phyloP scores from a whole-genome alignment of 2,329 filamentous ascomycete species.

The Diplodia mutila region DNA sequence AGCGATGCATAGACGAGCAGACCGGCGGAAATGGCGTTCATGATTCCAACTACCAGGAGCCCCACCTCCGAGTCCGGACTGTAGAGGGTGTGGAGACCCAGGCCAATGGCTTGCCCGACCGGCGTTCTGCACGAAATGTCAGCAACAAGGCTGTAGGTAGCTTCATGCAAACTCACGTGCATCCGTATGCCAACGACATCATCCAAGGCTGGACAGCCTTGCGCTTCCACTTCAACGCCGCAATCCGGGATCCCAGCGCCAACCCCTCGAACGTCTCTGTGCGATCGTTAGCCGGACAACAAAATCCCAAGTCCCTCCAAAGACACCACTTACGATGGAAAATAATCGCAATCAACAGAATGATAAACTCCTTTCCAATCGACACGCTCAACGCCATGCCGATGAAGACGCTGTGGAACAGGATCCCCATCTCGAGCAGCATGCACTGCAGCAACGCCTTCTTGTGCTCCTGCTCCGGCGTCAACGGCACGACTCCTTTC shows the following conservation, averaged over 20 bases:
- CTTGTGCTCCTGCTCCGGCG: constrained; percentile 40
- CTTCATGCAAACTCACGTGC: constrained; percentile 34
- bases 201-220: constrained; percentile 58
- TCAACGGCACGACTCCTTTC: constrained; percentile 48
- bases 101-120: constrained; percentile 79
- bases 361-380: constrained; percentile 64
- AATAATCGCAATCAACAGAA: constrained; percentile 69
- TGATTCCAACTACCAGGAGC: constrained; percentile 80
- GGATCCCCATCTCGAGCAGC: constrained; percentile 74
- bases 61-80: constrained; percentile 77
- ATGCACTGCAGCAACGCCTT: constrained; percentile 60
- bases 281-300: neutral
- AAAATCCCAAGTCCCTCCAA: neutral
- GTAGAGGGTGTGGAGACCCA: constrained; percentile 77
- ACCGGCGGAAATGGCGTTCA: constrained; percentile 83
- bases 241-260: constrained; percentile 81
- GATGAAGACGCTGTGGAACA: constrained; percentile 79
- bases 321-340: constrained; percentile 59
- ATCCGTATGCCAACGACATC: constrained; percentile 77
- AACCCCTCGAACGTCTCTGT: constrained; percentile 81
- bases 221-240: constrained; percentile 64
- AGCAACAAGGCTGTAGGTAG: neutral
- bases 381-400: constrained; percentile 74
- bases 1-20: constrained; percentile 80
- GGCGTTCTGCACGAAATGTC: constrained; percentile 58